Base-by-base conservation (phyloP, 257 asterid species). In the Marsdenia floribunda region DNA sequence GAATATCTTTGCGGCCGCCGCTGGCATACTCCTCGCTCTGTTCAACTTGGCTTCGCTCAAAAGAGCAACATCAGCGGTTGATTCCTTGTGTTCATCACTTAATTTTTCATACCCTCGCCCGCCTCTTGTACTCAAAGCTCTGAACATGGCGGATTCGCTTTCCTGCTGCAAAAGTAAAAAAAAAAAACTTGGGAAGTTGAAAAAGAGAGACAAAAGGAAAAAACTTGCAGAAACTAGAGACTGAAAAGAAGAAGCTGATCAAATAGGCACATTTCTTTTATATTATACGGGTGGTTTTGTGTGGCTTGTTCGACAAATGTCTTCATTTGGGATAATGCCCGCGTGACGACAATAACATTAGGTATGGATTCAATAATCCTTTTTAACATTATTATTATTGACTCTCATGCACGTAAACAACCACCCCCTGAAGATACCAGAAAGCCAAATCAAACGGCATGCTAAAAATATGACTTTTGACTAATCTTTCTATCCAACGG, bases 71-170 rank as follows among this genome's bases (percentile, higher is more conserved):
- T 49, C 18, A 3, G 75, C 52, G 3, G 78, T 7, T 2, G 60
- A 71, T 44, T 69, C 72, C 55, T 75, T 79, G 0, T 74, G 49
- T 1, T 73, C 81, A 5, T 40, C 76, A 13, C 6, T 80, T 35
- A 90, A 69, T 64, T 85, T 84, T 59, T 83, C 91, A 68, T 88
- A 91, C 0, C 88, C 88, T 21, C 73, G 47, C 72, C 78, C 68
- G 47, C 80, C 80, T 78, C 90, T 72, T 46, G 80, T 83, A 79
- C 93, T 91, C 75, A 86, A 33, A 52, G 90, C 90, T 84, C 96
- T 89, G 68, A 90, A 82, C 96, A 89, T 89, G 70, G 72, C 55
- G 9, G 46, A 42, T 42, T 42, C 8, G 46, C 46, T 42, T 59
- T 37, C 40, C 21, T 8, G 47, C 70, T 65, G 68, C 68, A 61